Conservation (phyloP, 2,329 filamentous ascomycete genomes). For the Pseudocercospora fijiensis region DNA sequence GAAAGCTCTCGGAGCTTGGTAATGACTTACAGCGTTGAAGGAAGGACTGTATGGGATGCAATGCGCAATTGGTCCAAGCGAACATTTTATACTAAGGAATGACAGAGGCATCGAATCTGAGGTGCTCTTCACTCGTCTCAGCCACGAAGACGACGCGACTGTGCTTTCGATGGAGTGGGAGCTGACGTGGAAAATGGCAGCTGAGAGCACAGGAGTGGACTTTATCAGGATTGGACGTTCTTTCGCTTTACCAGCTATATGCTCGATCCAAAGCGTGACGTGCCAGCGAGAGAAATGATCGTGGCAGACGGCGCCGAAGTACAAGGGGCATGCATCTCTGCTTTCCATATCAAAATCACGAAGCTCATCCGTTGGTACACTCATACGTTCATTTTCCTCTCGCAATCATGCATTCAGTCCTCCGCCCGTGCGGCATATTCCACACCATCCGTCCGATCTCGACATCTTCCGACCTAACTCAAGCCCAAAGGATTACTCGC, state of each 20-base stretch:
- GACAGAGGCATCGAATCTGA: too few relatives aligned
- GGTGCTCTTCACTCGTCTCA: too few relatives aligned
- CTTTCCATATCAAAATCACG: too few relatives aligned
- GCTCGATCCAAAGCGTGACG: neutral
- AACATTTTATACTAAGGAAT: too few relatives aligned
- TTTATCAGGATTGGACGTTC: neutral
- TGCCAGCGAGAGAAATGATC: neutral
- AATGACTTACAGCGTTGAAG: too few relatives aligned
- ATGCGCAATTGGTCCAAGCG: too few relatives aligned
- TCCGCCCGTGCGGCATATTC: neutral
- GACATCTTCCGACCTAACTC: neutral
- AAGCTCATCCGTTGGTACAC: too few relatives aligned
- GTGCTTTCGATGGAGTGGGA: too few relatives aligned
- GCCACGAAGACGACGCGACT: too few relatives aligned
- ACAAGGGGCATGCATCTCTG: neutral
- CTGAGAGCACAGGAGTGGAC: neutral
- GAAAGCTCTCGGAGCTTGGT: neutral
- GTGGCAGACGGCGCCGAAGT: neutral
- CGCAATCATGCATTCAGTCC: neutral
- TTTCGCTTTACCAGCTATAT: neutral
- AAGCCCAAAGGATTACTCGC: constrained; percentile 47
- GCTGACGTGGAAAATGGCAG: neutral
- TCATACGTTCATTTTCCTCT: neutral
- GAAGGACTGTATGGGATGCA: too few relatives aligned
- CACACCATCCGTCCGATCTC: neutral